These are phyloP conservation scores for Irpex lacteus DNA, from an alignment of 1,284 basidiomycete genomes.

Conservation along the genomic window DNA sequence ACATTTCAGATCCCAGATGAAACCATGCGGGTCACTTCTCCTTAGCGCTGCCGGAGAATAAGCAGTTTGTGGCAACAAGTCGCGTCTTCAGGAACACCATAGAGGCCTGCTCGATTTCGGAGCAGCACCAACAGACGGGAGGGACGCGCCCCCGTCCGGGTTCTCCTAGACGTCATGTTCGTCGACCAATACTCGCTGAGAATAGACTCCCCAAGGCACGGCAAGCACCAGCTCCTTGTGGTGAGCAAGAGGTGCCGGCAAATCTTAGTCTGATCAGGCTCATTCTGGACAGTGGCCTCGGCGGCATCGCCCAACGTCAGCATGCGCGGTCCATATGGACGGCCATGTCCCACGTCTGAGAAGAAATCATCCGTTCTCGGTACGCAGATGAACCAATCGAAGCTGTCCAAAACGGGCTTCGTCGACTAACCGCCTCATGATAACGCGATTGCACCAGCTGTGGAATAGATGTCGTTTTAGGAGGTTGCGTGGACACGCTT, in stretches of 20 bases:
- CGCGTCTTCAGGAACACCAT: background rate
- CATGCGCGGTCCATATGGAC: background rate
- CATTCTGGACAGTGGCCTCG: background rate
- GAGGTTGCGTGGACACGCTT: background rate
- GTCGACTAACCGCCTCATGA: background rate
- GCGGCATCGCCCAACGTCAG: background rate
- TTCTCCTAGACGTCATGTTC: background rate
- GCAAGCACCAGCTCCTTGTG: background rate
- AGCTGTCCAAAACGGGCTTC: background rate
- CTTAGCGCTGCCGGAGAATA: background rate
- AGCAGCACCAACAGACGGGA: background rate
- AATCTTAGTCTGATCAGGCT: background rate
- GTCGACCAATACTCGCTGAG: too few relatives aligned
- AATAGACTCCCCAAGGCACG: too few relatives aligned
- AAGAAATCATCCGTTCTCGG: background rate
- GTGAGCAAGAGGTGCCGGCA: background rate
- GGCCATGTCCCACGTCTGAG: background rate
- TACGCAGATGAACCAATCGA: background rate
- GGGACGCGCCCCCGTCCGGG: background rate
- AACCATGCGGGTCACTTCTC: background rate
- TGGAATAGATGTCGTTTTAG: background rate
- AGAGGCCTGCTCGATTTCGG: background rate
- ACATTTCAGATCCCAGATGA: background rate
- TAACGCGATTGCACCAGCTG: conserved; percentile 7
- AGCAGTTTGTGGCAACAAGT: background rate